Conservation (phyloP, 495 filamentous ascomycete species). For the Aeminium ludgeri region DNA sequence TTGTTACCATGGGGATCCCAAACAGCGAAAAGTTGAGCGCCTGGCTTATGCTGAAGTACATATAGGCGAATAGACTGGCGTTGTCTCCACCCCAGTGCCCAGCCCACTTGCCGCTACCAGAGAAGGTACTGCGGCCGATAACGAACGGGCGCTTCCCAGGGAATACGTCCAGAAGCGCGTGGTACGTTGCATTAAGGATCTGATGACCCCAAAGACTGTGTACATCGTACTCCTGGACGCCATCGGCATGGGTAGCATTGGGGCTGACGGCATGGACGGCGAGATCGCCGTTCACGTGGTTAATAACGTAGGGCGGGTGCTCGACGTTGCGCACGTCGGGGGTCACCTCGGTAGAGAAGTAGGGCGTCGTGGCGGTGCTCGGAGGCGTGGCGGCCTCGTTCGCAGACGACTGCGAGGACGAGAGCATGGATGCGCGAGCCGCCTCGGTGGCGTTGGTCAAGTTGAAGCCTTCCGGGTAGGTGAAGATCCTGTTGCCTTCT, state of each 20-base stretch:
- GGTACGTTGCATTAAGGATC: conserved; percentile 64
- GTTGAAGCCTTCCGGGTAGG: conserved; percentile 59
- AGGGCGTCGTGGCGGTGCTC: conserved; percentile 28
- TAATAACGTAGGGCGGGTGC: conserved; percentile 65
- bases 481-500: conserved; percentile 3
- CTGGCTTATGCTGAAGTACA: conserved; percentile 61
- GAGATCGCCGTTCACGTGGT: conserved; percentile 62
- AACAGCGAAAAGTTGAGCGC: conserved; percentile 65
- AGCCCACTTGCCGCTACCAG: conserved; percentile 62
- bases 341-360: conserved; percentile 47
- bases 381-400: conserved; percentile 24
- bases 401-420: conserved; percentile 35
- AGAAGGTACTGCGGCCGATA: conserved; percentile 69
- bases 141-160: conserved; percentile 64
- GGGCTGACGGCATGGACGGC: conserved; percentile 57
- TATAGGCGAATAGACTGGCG: conserved; percentile 39
- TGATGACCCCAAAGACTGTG: conserved; percentile 38
- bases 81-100: conserved; percentile 89
- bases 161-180: conserved; percentile 46
- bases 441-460: conserved; percentile 55
- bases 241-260: conserved; percentile 62
- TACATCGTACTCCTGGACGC: conserved; percentile 60
- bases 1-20: conserved; percentile 74
- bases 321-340: conserved; percentile 58
- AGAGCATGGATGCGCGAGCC: conserved; percentile 36